Percentiles rank a stretch among this genome's conserved stretches.
phyloP scores from a whole-genome alignment of 805 yeast genomes.

The Saccharomycopsis lassenensis region DNA sequence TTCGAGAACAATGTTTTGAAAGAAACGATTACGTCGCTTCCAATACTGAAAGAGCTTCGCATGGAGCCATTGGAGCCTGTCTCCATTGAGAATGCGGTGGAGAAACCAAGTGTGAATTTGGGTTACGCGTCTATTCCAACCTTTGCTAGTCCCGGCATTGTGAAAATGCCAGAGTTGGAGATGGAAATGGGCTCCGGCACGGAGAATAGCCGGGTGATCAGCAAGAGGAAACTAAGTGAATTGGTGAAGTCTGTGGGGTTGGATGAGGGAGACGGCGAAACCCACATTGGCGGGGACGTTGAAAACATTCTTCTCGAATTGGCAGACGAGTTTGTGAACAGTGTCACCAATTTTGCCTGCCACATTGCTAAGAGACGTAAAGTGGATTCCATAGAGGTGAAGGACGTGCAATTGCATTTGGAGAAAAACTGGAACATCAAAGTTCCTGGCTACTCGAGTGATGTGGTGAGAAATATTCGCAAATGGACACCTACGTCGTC shows the following conservation, averaged over 20 bases:
- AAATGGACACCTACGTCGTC: conserved; percentile 56
- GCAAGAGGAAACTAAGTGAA: conserved; percentile 83
- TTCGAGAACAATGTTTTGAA: conserved; percentile 30
- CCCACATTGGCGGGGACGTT: conserved; percentile 88
- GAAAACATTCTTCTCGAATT: conserved; percentile 83
- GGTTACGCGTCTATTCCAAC: conserved; percentile 71
- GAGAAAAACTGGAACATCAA: conserved; percentile 93
- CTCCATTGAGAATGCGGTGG: conserved; percentile 47
- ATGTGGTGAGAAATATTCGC: conserved; percentile 72
- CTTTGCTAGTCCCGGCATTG: conserved; percentile 63
- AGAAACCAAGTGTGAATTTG: conserved; percentile 78
- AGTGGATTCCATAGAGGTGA: conserved; percentile 74
- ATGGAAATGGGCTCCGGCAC: conserved; percentile 52
- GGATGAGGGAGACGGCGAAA: conserved; percentile 86
- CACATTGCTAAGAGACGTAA: conserved; percentile 90
- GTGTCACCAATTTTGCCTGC: conserved; percentile 89
- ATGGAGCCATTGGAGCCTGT: conserved; percentile 59
- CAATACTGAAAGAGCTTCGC: conserved; percentile 59
- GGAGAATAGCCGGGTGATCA: conserved; percentile 53
- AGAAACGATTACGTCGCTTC: conserved; percentile 52
- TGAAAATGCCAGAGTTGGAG: conserved; percentile 73
- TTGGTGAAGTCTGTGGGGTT: conserved; percentile 72
- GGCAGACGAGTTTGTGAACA: conserved; percentile 90
- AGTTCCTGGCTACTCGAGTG: conserved; percentile 87
- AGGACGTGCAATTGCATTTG: conserved; percentile 83